Conservation (phyloP, 176 grass and related monocot genomes). For the Zizania latifolia region DNA sequence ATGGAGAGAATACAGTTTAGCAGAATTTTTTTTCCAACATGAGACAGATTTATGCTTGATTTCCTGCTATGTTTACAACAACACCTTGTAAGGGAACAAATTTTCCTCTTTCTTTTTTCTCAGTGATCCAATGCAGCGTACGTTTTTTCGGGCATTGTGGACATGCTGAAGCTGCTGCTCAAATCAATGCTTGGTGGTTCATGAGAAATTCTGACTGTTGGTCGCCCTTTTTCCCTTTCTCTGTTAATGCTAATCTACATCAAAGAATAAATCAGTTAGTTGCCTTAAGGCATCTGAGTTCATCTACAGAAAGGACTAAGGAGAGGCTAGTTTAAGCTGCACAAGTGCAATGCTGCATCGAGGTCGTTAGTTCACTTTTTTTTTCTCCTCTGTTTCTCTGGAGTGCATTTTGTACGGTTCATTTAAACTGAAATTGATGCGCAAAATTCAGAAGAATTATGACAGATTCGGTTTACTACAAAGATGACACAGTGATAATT, state of each 20-base stretch:
- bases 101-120: slow-evolving; percentile 17
- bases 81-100: not conserved
- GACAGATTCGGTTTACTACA: not conserved
- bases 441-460: not conserved
- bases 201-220: slow-evolving; percentile 10
- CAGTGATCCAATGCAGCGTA: slow-evolving; percentile 80
- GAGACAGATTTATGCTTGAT: not conserved
- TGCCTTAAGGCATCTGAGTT: not conserved
- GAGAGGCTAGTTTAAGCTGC: slow-evolving; percentile 21
- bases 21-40: not conserved
- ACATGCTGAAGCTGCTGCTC: slow-evolving; percentile 62
- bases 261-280: slow-evolving; percentile 1
- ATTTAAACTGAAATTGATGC: not conserved
- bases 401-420: not conserved
- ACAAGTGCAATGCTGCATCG: slow-evolving; percentile 12
- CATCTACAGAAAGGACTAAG: not conserved
- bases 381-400: not conserved
- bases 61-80: not conserved
- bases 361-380: not conserved
- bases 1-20: too few relatives aligned
- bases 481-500: too few relatives aligned
- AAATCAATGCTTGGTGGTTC: slow-evolving; percentile 48
- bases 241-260: not conserved
- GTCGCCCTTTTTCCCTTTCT: not conserved
- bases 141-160: slow-evolving; percentile 86